Conservation (phyloP, 2,329 filamentous ascomycete species). For the Chalara sp. region DNA sequence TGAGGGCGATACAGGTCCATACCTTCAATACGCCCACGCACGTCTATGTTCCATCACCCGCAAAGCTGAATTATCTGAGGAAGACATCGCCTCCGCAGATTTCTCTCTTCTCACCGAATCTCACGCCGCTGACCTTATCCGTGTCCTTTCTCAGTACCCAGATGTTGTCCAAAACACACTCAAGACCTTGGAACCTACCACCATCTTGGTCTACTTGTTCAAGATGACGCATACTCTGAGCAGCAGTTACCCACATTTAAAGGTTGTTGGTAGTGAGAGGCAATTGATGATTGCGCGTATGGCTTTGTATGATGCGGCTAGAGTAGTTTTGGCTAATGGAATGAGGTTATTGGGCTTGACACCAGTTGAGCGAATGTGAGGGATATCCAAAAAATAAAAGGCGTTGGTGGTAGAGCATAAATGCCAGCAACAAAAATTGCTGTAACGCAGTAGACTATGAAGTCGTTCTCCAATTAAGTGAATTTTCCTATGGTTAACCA, state of each 20-base stretch:
- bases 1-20: slow-evolving; percentile 79
- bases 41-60: slow-evolving; percentile 61
- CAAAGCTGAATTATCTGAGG: slow-evolving; percentile 44
- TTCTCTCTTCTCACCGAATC: slow-evolving; percentile 62
- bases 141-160: slow-evolving; percentile 76
- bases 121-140: slow-evolving; percentile 66
- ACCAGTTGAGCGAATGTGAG: slow-evolving; percentile 53
- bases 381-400: neutral
- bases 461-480: too few species aligned
- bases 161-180: slow-evolving; percentile 79
- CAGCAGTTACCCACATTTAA: slow-evolving; percentile 74
- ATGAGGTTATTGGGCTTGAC: slow-evolving; percentile 75
- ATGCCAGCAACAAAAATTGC: too few species aligned
- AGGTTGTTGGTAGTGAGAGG: slow-evolving; percentile 72
- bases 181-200: slow-evolving; percentile 72
- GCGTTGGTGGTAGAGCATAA: too few species aligned
- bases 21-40: slow-evolving; percentile 77
- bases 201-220: slow-evolving; percentile 66
- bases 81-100: slow-evolving; percentile 57
- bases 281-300: slow-evolving; percentile 66
- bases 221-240: slow-evolving; percentile 79
- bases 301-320: slow-evolving; percentile 70
- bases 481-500: too few species aligned
- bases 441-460: too few species aligned
- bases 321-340: slow-evolving; percentile 72